Percentiles rank a stretch among this genome's conserved stretches.
These are phyloP conservation scores for Lachnellula subtilissima DNA, from an alignment of 2,329 filamentous ascomycete species.

Conservation along the genomic window DNA sequence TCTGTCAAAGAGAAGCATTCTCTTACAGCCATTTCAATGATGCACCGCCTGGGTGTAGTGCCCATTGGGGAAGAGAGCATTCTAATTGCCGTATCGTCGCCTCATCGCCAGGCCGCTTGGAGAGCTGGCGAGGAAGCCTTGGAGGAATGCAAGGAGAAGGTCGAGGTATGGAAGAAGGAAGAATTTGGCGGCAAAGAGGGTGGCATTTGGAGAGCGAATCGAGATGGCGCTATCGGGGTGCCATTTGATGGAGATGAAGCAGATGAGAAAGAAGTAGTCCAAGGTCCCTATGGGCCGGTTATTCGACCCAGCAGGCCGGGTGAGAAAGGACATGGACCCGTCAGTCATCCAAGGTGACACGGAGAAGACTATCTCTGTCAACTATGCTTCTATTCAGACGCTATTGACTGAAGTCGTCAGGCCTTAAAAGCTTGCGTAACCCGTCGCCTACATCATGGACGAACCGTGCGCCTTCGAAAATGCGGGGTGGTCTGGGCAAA, in stretches of 20 bases:
- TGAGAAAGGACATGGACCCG: conserved; percentile 28
- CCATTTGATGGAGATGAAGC: conserved; percentile 13
- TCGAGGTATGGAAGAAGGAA: conserved; percentile 96
- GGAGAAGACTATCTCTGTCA: no score
- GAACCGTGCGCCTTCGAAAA: no score
- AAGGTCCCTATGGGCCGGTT: conserved; percentile 22
- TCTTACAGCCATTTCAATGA: conserved; percentile 70
- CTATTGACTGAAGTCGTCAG: no score
- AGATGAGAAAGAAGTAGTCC: conserved; percentile 1
- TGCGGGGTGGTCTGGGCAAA: no score
- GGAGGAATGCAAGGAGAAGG: conserved; percentile 76
- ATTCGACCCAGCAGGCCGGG: conserved; percentile 17
- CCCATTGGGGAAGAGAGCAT: conserved; percentile 93
- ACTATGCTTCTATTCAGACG: no score
- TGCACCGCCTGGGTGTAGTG: conserved; percentile 79
- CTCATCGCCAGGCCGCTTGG: conserved; percentile 84
- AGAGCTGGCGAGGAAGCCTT: conserved; percentile 81
- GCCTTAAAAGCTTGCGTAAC: no score
- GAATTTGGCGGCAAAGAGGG: conserved; percentile 75
- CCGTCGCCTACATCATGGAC: no score
- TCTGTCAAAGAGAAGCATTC: conserved; percentile 54
- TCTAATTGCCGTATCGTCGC: conserved; percentile 76
- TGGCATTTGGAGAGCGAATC: conserved; percentile 80
- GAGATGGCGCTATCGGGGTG: conserved; percentile 54
- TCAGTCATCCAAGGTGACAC: conserved; percentile 11